Evolutionary conservation across 2,329 filamentous ascomycete genomes (phyloP).

Genomic region (Phialophora tarda): DNA sequence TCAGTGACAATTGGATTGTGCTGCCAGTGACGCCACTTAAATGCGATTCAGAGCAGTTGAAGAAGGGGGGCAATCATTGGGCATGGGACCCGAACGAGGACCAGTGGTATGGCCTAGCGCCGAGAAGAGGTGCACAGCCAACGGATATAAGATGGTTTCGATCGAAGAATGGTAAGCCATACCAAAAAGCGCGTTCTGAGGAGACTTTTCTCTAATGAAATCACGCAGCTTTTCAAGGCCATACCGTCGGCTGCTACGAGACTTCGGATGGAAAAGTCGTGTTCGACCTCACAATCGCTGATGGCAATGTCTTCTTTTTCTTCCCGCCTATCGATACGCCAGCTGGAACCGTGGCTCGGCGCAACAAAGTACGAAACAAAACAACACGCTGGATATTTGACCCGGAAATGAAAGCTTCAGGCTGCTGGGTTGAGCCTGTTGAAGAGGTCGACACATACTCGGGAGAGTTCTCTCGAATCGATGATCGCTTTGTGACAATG

Average conservation of each 20-base stretch:
- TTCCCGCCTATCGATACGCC: slow-evolving; percentile 27
- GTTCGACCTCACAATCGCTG: too few species aligned
- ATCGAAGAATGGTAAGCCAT: not conserved
- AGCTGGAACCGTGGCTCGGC: too few species aligned
- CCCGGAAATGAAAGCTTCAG: slow-evolving; percentile 26
- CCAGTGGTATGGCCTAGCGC: slow-evolving; percentile 61
- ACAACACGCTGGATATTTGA: slow-evolving; percentile 42
- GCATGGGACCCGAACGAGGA: slow-evolving; percentile 60
- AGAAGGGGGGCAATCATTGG: slow-evolving; percentile 57
- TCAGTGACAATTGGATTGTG: slow-evolving; percentile 56
- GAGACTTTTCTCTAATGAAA: too few species aligned
- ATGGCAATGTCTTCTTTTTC: slow-evolving; percentile 42
- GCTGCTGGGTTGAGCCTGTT: slow-evolving; percentile 46
- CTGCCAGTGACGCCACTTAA: slow-evolving; percentile 57
- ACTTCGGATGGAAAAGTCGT: too few species aligned
- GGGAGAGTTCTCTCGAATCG: slow-evolving; percentile 41
- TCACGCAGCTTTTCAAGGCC: too few species aligned
- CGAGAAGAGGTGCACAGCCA: slow-evolving; percentile 55
- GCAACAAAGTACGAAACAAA: too few species aligned
- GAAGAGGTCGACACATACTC: slow-evolving; percentile 43
- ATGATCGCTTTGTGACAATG: slow-evolving; percentile 35
- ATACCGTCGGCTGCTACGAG: too few species aligned
- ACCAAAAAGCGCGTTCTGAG: too few species aligned
- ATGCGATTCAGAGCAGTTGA: slow-evolving; percentile 51
- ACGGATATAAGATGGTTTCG: slow-evolving; percentile 54